Evolutionary conservation across 208 protist genomes (phyloP).

Genomic region (Acanthamoeba lenticulata): DNA sequence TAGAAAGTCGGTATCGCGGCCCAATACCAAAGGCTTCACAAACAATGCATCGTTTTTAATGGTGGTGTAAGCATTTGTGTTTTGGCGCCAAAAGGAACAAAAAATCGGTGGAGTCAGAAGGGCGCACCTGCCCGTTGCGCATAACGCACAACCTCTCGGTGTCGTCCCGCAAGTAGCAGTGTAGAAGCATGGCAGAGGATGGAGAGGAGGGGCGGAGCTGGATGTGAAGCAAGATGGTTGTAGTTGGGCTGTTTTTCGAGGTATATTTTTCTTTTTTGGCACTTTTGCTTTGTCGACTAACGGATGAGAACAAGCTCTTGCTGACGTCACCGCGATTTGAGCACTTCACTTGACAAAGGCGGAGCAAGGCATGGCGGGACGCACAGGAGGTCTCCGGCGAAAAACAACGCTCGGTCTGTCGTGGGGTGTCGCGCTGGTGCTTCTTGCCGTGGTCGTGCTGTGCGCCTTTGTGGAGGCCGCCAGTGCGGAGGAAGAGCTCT

Average conservation of each 20-base stretch:
- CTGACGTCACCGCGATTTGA: neutral
- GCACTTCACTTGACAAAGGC: too few relatives aligned
- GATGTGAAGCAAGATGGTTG: neutral
- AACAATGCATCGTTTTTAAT: neutral
- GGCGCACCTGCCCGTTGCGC: neutral
- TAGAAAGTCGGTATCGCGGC: neutral
- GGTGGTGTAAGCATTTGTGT: too few relatives aligned
- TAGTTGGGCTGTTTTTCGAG: neutral
- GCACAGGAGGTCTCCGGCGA: too few relatives aligned
- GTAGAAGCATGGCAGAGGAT: neutral
- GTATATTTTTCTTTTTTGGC: neutral
- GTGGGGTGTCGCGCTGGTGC: neutral
- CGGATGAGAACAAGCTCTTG: neutral
- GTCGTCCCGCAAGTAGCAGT: conserved; percentile 1
- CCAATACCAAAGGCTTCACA: neutral
- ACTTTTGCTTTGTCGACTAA: too few relatives aligned
- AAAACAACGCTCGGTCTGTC: too few relatives aligned
- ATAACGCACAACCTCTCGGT: neutral
- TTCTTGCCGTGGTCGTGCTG: neutral
- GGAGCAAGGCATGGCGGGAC: too few relatives aligned
- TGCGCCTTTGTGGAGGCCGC: neutral
- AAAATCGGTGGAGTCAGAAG: neutral
- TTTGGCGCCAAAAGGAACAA: too few relatives aligned
- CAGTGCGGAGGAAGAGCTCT: neutral
- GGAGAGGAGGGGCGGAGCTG: neutral